Conservation (phyloP, 495 filamentous ascomycete species). For the Podospora conica region DNA sequence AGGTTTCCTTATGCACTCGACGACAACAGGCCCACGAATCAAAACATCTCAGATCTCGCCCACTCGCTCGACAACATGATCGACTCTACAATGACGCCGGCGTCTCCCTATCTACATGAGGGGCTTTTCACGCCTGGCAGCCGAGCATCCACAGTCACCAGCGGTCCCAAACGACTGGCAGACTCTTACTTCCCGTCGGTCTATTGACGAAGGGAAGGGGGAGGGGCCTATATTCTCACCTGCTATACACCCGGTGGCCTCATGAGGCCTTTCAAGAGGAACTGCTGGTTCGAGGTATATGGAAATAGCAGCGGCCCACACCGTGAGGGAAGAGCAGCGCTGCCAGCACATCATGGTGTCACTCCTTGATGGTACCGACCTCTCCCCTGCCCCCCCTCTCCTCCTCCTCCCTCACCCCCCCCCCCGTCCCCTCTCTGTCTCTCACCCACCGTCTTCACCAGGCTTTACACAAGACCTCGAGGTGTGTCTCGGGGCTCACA, state of each 20-base stretch:
- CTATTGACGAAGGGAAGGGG: slow-evolving; percentile 2
- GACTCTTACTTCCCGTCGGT: too few relatives aligned
- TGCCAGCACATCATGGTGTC: slow-evolving; percentile 29
- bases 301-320: background rate
- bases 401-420: slow-evolving; percentile 10
- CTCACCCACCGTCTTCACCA: background rate
- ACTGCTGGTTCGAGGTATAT: background rate
- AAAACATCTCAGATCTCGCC: background rate
- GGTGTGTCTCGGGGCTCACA: slow-evolving; percentile 6
- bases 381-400: slow-evolving; percentile 1
- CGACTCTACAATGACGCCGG: background rate
- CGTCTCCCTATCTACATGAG: background rate
- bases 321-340: slow-evolving; percentile 17
- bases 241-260: slow-evolving; percentile 22
- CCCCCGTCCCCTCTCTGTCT: background rate
- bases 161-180: background rate
- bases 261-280: slow-evolving; percentile 7
- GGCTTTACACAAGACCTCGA: background rate
- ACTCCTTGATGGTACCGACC: slow-evolving; percentile 12
- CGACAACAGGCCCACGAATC: slow-evolving; percentile 12
- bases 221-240: slow-evolving; percentile 20
- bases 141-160: background rate
- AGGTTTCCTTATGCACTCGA: slow-evolving; percentile 20
- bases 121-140: background rate
- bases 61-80: background rate